Evolutionary conservation across 2,329 filamentous ascomycete species (phyloP), one percentile per base, ranked within the genome.

Genomic region (Xenosphaeropsis pyriputrescens): DNA sequence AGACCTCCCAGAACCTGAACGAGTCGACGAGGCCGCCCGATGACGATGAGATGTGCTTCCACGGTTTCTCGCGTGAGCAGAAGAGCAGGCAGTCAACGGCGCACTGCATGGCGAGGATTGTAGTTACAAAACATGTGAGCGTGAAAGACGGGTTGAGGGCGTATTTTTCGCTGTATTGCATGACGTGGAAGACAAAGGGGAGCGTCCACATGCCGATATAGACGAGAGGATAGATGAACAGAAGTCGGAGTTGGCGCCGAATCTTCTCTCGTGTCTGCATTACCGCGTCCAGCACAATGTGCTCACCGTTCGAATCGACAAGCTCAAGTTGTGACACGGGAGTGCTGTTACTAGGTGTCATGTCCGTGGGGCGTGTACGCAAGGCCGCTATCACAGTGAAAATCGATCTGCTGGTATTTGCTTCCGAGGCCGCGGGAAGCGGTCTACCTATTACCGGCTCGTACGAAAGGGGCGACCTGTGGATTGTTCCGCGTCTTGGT

Each of bases 171-270:
- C 64, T 62, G 56, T 76, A 81, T 38, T 65, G 66, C 36, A 76
- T 57, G 36, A 75, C 63, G 52, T 86, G 78, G 2, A 65, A 64
- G 2, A 77, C 59, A 47, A 86, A 83, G 0, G 83, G 82, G 6
- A 82, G 58, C 3, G 80, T 58, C 83, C 83, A 89, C 45, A 84
- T 72, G 4, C 72, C 56, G 15, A 82, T 64, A 55, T 89, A 88
- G 4, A 81, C 68, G 14, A 79, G 53, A 0, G 83, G 83, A 53
- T 89, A 89, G 35, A 85, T 73, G 57, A 88, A 85, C 14, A 86
- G 64, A 19, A 80, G 68, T 22, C 78, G 71, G 2, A 86, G 65
- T 49, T 86, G 80, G 8, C 76, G 70, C 33, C 71, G 68, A 41
- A 83, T 76, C 41, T 68, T 70, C 13, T 67, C 60, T 11, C 74